A percentile compares a stretch with the other conserved stretches of the same genome.
Conservation (phyloP, 2,329 filamentous ascomycete genomes). For the Elsinoe necatrix region DNA sequence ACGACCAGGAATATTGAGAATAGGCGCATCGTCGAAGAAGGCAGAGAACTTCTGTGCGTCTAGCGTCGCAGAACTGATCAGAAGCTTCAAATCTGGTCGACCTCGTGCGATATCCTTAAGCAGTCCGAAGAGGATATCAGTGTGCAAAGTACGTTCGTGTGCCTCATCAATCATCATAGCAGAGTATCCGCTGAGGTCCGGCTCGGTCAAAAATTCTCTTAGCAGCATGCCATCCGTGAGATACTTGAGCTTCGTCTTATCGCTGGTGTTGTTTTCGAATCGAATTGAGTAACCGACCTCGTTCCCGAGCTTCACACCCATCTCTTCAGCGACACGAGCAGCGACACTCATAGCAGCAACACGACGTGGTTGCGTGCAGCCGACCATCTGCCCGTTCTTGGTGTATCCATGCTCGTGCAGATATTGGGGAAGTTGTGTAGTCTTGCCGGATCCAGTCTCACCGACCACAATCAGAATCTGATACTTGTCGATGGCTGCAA, state of each 20-base stretch:
- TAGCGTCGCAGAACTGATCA: constrained; percentile 92
- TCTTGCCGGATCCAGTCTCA: constrained; percentile 92
- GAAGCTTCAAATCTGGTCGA: constrained; percentile 74
- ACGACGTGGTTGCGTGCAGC: constrained; percentile 87
- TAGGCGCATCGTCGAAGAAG: constrained; percentile 87
- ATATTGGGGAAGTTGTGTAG: constrained; percentile 90
- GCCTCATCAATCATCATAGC: constrained; percentile 96
- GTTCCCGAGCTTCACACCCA: constrained; percentile 79
- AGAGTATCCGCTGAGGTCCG: constrained; percentile 71
- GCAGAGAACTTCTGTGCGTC: constrained; percentile 85
- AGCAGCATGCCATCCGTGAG: constrained; percentile 97
- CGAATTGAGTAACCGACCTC: constrained; percentile 93
- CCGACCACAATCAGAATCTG: constrained; percentile 89
- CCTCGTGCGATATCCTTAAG: constrained; percentile 81
- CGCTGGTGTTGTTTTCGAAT: constrained; percentile 85
- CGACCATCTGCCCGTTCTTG: constrained; percentile 73
- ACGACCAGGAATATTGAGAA: constrained; percentile 88
- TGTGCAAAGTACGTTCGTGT: constrained; percentile 85
- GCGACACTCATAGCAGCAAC: constrained; percentile 97
- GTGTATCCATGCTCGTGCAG: constrained; percentile 86
- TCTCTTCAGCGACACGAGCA: constrained; percentile 89
- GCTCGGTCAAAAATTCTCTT: constrained; percentile 81
- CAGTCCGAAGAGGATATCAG: constrained; percentile 80
- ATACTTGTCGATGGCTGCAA: constrained; percentile 75
- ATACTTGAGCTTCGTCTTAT: constrained; percentile 88